Base-by-base conservation (phyloP, 1,284 basidiomycete genomes). In the Phlebopus sp. region DNA sequence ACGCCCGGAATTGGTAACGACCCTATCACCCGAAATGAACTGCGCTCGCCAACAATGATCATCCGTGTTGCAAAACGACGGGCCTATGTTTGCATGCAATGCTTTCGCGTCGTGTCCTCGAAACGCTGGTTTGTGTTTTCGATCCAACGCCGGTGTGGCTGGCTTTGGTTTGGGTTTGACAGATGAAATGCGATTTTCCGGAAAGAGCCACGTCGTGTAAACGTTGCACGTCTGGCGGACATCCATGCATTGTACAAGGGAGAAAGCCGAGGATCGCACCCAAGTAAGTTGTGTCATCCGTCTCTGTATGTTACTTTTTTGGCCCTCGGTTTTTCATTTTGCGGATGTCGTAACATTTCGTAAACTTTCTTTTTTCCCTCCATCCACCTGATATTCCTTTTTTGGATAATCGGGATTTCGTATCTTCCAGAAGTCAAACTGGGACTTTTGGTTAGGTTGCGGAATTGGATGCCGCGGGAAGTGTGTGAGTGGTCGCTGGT, bases 121-220 rank as follows among this genome's bases (percentile, higher is more conserved):
- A 48, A 9, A 43, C 46, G 37, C 21, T 49, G 54, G 48, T 50
- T 55, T 52, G 36, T 42, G 21, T 5, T 38, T 39, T 47, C 38
- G 3, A 46, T 19, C 40, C n/a, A 21, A 40, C 38, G 46, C 55
- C 53, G 54, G 53, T 35, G 27, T 29, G 27, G 8, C 7, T 29
- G 27, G 19, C 4, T 23, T 23, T 23, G 21, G 21, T 23, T 23
- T 23, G 21, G 37, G 50, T 23, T 40, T 23, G 31, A 58, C 55
- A 90, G 85, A 90, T 90, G 86, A 87, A 84, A 72, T 90, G 87
- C 67, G 82, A 82, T 56, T 88, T 89, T 62, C 82, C 82, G 38
- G 71, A 71, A 54, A 72, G 75, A 52, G 81, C 84, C 44, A 82
- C 81, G 61, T 80, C 82, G 30, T 90, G 86, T 68, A 82, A 77